Evolutionary conservation across 441 rosid species (phyloP), one percentile per base, ranked within the genome.

Genomic region (Jatropha multifida): DNA sequence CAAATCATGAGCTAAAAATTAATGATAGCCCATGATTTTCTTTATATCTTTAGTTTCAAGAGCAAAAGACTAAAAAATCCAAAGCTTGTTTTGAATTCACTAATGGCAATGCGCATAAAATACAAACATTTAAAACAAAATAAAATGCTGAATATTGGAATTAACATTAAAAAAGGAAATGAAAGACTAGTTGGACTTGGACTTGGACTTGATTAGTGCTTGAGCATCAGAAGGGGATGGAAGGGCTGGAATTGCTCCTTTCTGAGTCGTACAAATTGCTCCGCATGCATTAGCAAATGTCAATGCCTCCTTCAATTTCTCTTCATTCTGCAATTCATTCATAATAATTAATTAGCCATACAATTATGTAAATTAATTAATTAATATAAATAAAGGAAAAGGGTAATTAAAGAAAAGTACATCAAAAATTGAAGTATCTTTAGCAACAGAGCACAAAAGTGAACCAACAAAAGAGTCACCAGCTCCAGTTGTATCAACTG

Each of bases 401-500:
- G 2, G 32, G 32, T 32, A 32, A 32, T 32, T 32, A 40, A 6
- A 2, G 18, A 38, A n/a, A 15, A 48, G 10, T 85, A 86, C 94
- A 48, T 83, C 79, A 11, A 86, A 77, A 55, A 90, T 76, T 48
- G 82, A 80, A 1, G 70, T 54, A 68, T 90, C 89, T 38, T 87
- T 82, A 2, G 90, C 89, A 8, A 90, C 6, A 37, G 87, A 80
- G 10, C 81, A 61, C 37, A 89, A 81, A 62, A 89, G 48, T 17
- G 94, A 61, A 44, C 94, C 94, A 42, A 92, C 97, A 74, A 92
- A 92, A 27, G 94, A 75, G 79, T 92, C 94, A 44, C 94, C 94
- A 70, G 94, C 93, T 14, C 97, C 94, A 6, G 94, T 92, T 55
- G 93, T 87, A 54, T 90, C 97, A 23, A 90, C 76, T 9, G 90